These are phyloP conservation scores for Colletotrichum limetticola DNA, from an alignment of 2,329 filamentous ascomycete species.

Conservation along the genomic window DNA sequence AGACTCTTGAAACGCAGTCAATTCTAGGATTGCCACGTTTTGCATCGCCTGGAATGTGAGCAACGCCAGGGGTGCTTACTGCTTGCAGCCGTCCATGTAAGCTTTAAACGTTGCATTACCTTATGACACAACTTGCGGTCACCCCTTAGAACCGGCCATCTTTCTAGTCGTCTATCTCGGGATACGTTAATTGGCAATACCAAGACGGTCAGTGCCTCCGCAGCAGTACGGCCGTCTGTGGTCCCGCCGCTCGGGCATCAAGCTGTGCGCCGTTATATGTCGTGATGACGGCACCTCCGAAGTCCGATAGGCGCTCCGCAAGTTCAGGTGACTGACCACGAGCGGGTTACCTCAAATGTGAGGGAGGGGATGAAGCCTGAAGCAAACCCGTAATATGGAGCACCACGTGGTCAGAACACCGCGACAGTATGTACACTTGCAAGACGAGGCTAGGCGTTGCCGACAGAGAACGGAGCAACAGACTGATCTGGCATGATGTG, in stretches of 20 bases:
- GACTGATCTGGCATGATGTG: slow-evolving; percentile 27
- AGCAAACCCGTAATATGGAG: neutral
- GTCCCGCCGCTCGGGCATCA: slow-evolving; percentile 6
- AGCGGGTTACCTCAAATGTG: neutral
- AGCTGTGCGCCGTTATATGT: neutral
- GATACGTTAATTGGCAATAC: neutral
- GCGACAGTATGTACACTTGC: neutral
- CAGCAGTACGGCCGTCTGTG: neutral
- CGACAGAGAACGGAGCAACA: slow-evolving; percentile 15
- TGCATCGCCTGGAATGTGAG: slow-evolving; percentile 12
- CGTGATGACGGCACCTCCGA: slow-evolving; percentile 15
- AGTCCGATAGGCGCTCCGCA: neutral
- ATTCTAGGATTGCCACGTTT: slow-evolving; percentile 22
- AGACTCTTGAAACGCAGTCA: slow-evolving; percentile 23
- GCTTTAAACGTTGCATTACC: slow-evolving; percentile 13
- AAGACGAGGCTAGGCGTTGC: slow-evolving; percentile 10
- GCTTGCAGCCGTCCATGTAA: slow-evolving; percentile 19
- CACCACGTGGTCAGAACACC: slow-evolving; percentile 4
- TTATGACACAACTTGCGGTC: slow-evolving; percentile 4
- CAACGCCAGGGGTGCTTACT: slow-evolving; percentile 4
- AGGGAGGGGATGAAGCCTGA: slow-evolving; percentile 11
- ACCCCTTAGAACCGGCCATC: neutral
- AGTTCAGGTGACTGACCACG: neutral
- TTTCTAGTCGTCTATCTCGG: neutral
- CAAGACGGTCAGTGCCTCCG: neutral